A percentile compares a stretch with the other conserved stretches of the same genome.
Conservation (phyloP, 495 filamentous ascomycete species). For the Penicillium simplicissimum region DNA sequence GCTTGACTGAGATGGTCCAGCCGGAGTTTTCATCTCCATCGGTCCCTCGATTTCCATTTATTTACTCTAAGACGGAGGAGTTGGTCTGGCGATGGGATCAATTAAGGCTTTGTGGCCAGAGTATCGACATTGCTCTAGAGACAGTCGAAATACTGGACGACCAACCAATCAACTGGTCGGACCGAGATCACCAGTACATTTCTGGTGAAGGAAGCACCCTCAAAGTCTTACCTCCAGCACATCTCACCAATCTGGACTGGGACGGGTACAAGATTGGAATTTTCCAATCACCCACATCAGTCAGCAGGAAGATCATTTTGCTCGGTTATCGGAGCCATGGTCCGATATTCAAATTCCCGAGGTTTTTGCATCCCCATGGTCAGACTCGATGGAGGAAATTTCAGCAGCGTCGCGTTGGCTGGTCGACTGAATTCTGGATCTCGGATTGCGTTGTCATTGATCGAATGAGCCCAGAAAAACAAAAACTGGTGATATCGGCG, state of each 20-base stretch:
- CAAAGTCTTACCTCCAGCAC: not conserved
- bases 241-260: not conserved
- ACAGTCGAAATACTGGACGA: not conserved
- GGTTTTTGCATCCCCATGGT: not conserved
- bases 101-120: slow-evolving; percentile 15
- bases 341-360: not conserved
- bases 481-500: not conserved
- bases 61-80: slow-evolving; percentile 18
- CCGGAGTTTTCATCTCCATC: not conserved
- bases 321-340: not conserved
- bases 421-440: not conserved
- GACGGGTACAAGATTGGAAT: not conserved
- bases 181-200: not conserved
- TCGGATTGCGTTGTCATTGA: not conserved
- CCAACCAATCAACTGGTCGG: not conserved
- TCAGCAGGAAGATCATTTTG: not conserved
- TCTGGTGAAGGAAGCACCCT: not conserved
- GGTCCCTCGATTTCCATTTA: slow-evolving; percentile 7
- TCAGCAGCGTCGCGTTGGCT: not conserved
- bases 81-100: slow-evolving; percentile 18
- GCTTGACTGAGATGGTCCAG: not conserved
- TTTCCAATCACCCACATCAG: not conserved
- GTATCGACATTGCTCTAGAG: not conserved
- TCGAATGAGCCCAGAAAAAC: not conserved
- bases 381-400: not conserved